These are phyloP conservation scores for Aegilops bicornis DNA, from an alignment of 176 grass and related monocot genomes.

Conservation along the genomic window DNA sequence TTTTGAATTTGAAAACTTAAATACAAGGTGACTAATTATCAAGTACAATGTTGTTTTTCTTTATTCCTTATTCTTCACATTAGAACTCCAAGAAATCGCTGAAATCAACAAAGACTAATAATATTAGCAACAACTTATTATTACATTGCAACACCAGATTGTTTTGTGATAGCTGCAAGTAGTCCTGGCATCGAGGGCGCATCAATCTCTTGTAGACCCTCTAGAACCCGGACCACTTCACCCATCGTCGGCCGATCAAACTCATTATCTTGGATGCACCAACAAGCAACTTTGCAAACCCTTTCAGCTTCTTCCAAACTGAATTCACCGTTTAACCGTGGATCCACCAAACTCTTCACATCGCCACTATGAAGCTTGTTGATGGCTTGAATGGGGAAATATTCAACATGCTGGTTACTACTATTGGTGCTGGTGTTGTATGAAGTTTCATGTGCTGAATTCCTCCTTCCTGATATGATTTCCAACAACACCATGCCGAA, in stretches of 20 bases:
- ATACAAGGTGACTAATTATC: neutral
- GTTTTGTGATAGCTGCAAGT: neutral
- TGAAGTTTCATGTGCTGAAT: neutral
- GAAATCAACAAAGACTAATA: neutral
- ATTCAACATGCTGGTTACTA: neutral
- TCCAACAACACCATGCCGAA: neutral
- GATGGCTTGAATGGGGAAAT: neutral
- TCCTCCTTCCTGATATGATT: slow-evolving; percentile 9
- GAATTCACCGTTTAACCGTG: neutral
- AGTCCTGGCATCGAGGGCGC: neutral
- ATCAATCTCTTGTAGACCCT: neutral
- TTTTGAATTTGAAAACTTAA: neutral
- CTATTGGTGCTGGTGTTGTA: neutral
- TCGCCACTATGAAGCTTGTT: neutral
- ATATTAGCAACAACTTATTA: neutral
- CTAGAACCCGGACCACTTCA: neutral
- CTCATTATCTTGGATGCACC: slow-evolving; percentile 24
- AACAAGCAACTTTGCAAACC: slow-evolving; percentile 22
- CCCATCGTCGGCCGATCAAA: neutral
- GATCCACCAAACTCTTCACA: slow-evolving; percentile 10
- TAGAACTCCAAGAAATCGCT: neutral
- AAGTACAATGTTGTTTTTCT: neutral
- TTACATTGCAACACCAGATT: neutral
- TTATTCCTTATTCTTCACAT: neutral
- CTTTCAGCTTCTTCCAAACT: neutral